These are phyloP conservation scores for Stephanodiscus triporus DNA, from an alignment of 108 stramenopile genomes.

Conservation along the genomic window DNA sequence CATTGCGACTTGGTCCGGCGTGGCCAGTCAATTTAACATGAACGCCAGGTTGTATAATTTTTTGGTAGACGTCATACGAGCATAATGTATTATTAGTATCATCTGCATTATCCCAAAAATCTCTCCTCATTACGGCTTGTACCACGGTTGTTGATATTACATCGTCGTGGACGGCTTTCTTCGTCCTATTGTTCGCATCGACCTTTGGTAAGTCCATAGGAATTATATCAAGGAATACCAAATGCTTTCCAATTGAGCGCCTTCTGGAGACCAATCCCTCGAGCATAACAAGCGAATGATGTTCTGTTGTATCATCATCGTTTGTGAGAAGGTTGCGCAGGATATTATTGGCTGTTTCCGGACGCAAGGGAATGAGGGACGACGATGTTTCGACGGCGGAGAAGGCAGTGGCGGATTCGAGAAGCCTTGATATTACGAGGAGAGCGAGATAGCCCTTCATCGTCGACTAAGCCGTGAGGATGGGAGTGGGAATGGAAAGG, in stretches of 20 bases:
- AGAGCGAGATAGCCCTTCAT: not conserved
- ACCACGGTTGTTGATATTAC: constrained; percentile 29
- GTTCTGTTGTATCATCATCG: not conserved
- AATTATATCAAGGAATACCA: constrained; percentile 31
- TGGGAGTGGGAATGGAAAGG: too few species aligned
- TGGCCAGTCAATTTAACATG: constrained; percentile 26
- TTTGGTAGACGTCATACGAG: constrained; percentile 40
- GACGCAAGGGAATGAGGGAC: constrained; percentile 7
- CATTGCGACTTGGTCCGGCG: constrained; percentile 36
- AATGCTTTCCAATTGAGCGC: constrained; percentile 26
- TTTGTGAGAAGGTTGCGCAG: constrained; percentile 15
- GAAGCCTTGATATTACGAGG: not conserved
- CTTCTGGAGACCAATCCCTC: constrained; percentile 30
- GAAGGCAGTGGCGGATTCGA: not conserved
- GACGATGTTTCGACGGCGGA: constrained; percentile 4
- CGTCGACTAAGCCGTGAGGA: too few species aligned
- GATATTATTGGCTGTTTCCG: constrained; percentile 22
- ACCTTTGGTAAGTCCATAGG: constrained; percentile 13
- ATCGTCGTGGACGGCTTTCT: constrained; percentile 11
- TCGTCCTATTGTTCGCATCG: not conserved
- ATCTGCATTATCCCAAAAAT: constrained; percentile 23
- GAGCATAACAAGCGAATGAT: constrained; percentile 13
- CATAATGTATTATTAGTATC: not conserved
- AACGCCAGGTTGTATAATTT: constrained; percentile 46
- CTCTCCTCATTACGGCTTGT: constrained; percentile 40